Evolutionary conservation across 768 basidiomycete genomes (phyloP).

Genomic region (Kwoniella botswanensis): DNA sequence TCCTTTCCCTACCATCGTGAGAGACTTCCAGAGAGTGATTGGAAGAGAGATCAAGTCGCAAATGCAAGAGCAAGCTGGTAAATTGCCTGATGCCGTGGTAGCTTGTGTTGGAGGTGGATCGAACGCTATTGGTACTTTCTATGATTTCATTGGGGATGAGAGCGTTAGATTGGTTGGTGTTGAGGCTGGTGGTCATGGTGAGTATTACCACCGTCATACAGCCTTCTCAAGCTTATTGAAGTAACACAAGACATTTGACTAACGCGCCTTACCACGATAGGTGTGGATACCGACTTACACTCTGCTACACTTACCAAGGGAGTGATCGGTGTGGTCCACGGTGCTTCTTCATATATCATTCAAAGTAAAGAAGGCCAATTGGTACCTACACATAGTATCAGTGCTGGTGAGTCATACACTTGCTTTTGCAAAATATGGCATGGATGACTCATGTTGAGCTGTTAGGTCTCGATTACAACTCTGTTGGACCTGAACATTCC

Average conservation of each 20-base stretch:
- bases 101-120: conserved; percentile 98
- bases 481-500: conserved; percentile 97
- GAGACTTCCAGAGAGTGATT: conserved; percentile 96
- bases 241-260: too few relatives aligned
- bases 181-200: conserved; percentile 96
- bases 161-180: conserved; percentile 86
- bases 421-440: not conserved
- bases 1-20: conserved; percentile 98
- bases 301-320: conserved; percentile 93
- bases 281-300: conserved; percentile 80
- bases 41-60: conserved; percentile 92
- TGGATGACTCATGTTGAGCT: not conserved
- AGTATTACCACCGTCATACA: conserved; percentile 27
- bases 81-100: conserved; percentile 90
- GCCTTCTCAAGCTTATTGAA: too few relatives aligned
- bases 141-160: conserved; percentile 91
- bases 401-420: conserved; percentile 61
- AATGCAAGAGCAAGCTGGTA: conserved; percentile 71
- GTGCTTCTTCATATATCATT: conserved; percentile 88
- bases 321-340: conserved; percentile 91
- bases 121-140: conserved; percentile 97
- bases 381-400: conserved; percentile 95
- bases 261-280: too few relatives aligned
- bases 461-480: conserved; percentile 51
- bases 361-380: conserved; percentile 90